These are phyloP conservation scores for Naganishia randhawae DNA, from an alignment of 768 basidiomycete species.

Conservation along the genomic window DNA sequence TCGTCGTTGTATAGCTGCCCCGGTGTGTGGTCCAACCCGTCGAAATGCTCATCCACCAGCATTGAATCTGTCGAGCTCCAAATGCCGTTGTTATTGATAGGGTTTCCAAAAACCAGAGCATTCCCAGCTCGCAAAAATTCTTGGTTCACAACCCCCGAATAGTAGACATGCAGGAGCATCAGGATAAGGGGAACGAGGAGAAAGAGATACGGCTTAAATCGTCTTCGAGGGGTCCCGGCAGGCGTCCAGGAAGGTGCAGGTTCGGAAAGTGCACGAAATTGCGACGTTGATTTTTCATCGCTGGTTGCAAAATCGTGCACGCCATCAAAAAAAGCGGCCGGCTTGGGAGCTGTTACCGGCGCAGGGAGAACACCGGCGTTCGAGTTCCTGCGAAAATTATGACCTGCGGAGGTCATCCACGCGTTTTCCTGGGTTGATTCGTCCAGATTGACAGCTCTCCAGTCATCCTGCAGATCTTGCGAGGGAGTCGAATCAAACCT, in stretches of 20 bases:
- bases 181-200: constrained; percentile 17
- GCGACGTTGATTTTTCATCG: not conserved
- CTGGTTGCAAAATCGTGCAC: not conserved
- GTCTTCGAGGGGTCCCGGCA: not conserved
- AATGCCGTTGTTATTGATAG: not conserved
- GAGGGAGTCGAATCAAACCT: not conserved
- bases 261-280: constrained; percentile 13
- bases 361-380: not conserved
- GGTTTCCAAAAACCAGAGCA: constrained; percentile 18
- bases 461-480: not conserved
- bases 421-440: not conserved
- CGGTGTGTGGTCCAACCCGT: not conserved
- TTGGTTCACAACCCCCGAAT: constrained; percentile 3
- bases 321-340: too few species aligned
- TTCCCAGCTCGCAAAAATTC: constrained; percentile 16
- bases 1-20: not conserved
- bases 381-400: not conserved
- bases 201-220: constrained; percentile 16
- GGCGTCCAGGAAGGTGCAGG: not conserved
- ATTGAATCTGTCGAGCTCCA: constrained; percentile 12
- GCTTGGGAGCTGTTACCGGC: not conserved
- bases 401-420: not conserved
- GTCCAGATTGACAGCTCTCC: not conserved
- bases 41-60: constrained; percentile 16
- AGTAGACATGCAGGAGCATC: constrained; percentile 15